These are phyloP conservation scores for Phanerochaete sordida DNA, from an alignment of 768 basidiomycete species.

Conservation along the genomic window DNA sequence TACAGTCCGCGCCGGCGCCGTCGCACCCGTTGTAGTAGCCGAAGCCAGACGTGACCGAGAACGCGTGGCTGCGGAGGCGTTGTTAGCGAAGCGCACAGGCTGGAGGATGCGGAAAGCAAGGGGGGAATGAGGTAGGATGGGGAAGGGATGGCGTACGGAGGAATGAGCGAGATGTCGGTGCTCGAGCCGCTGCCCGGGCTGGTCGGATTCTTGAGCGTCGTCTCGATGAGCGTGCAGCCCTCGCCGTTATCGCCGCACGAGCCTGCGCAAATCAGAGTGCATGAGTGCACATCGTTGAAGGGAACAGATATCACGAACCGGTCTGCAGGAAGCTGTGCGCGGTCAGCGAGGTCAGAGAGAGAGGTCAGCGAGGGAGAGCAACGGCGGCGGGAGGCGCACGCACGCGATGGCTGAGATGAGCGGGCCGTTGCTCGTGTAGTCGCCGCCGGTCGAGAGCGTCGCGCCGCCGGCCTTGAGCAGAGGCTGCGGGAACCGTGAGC, in stretches of 20 bases:
- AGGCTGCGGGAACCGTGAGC: constrained; percentile 21
- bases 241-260: constrained; percentile 37
- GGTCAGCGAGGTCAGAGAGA: too few species aligned
- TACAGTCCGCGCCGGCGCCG: constrained; percentile 39
- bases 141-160: constrained; percentile 31
- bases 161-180: constrained; percentile 36
- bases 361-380: too few species aligned
- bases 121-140: neutral
- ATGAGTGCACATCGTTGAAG: neutral
- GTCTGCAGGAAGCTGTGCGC: neutral
- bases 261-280: constrained; percentile 15
- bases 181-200: constrained; percentile 29
- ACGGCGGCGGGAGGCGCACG: too few species aligned
- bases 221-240: constrained; percentile 35
- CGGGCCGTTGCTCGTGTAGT: constrained; percentile 31
- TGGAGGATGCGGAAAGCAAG: neutral
- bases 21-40: constrained; percentile 41
- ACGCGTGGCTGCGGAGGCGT: constrained; percentile 27
- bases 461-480: constrained; percentile 35
- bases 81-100: neutral
- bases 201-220: constrained; percentile 32
- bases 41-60: constrained; percentile 38
- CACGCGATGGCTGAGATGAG: constrained; percentile 40
- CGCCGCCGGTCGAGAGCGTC: constrained; percentile 32
- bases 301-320: neutral